Base-by-base conservation (phyloP, 345 rosid genomes). In the Gossypioides kirkii region DNA sequence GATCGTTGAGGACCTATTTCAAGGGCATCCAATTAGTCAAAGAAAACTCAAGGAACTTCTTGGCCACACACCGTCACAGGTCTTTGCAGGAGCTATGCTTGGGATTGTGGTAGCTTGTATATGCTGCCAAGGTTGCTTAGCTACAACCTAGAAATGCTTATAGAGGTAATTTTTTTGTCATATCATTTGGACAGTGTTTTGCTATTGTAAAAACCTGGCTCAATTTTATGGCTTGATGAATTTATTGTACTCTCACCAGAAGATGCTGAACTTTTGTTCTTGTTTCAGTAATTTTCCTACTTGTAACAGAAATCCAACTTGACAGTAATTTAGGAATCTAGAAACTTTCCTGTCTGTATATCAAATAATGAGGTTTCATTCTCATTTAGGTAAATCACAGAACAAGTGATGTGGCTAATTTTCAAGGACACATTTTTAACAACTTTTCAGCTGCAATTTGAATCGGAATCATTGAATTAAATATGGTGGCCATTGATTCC, bases 11-110 rank as follows among this genome's bases (percentile, higher is more conserved):
- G 97, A 91, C 75, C 77, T 94, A 77, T 94, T 94, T 76, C 90
- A 94, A 83, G 98, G 97, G 69, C 98, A 90, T 83, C 96, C 94
- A 2, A 89, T 94, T 26, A 90, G 98, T 75, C 86, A 91, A 81
- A 87, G 96, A 80, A 91, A 94, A 87, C 94, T 94, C 61, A 90
- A 91, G 84, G 98, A 94, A 79, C 85, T 94, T 73, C 91, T 91
- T 1, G 98, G 97, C 38, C 98, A 94, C 84, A 89, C 96, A 20
- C 98, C 91, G 2, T 90, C 92, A 1, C 98, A 94, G 77, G 98
- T 91, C 75, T 67, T 94, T 49, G 97, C 91, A 0, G 98, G 98
- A 77, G 97, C 97, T 52, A 7, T 89, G 75, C 87, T 94, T 20
- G 97, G 98, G 74, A 78, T 90, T 66, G 68, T 90, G 72, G 88